Base-by-base conservation (phyloP, 805 yeast genomes). In the Scheffersomyces amazonensis region DNA sequence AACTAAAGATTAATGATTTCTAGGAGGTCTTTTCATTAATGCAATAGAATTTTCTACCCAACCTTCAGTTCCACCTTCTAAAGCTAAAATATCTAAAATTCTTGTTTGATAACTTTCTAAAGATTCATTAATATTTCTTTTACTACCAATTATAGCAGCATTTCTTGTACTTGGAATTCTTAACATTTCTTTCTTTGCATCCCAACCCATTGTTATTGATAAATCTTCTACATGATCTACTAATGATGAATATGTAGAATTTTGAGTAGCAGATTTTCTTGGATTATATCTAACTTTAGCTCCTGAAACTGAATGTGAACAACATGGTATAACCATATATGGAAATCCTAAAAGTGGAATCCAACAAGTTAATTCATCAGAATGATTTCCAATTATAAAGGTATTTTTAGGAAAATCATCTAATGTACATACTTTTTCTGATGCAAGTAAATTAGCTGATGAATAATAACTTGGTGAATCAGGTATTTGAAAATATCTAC, bases 341-440 rank as follows among this genome's bases (percentile, higher is more conserved):
- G 96, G 96, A 44, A 74, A 84, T 0, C 88, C 89, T 9, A 91
- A 62, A 9, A 91, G 64, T 3, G 98, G 98, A 25, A 91, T 81
- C 97, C 98, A 91, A 48, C 96, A 85, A 0, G 97, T 90, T 40
- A 91, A 71, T 56, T 91, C 98, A 58, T 91, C 98, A 1, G 96
- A 86, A 55, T 91, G 98, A 56, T 91, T 91, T 1, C 98, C 98
- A 32, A 91, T 89, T 24, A 90, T 62, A 52, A 91, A 91, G 0
- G 96, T 83, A 48, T 83, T 75, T 16, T 65, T 56, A 0, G 87
- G 81, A 44, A 83, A 85, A 35, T 81, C 83, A 1, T 83, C 80
- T 2, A 80, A 73, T 40, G 83, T 79, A 12, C 70, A 65, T 9
- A 69, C 70, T 64, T 73, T 41, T 64, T 73, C 16, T 29, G 85